Evolutionary conservation across 306 rosid genomes (phyloP).

Genomic region (Ammopiptanthus mongolicus): DNA sequence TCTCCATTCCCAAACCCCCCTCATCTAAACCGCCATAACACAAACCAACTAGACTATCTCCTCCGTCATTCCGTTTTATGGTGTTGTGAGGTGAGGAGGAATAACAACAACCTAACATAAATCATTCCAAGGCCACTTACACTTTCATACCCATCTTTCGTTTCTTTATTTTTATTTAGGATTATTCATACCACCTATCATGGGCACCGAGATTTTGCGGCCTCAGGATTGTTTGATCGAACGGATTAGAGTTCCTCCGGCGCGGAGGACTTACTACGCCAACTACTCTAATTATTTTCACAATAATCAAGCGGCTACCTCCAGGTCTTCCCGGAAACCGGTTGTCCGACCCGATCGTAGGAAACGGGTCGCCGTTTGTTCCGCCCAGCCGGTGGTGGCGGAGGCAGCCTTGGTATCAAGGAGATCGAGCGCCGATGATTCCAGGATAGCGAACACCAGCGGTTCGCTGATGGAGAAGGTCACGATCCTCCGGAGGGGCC

Average conservation of each 20-base stretch:
- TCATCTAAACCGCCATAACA: neutral
- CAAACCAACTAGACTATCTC: neutral
- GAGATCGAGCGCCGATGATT: slow-evolving; percentile 48
- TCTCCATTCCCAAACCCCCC: neutral
- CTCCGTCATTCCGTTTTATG: neutral
- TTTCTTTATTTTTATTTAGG: too few species aligned
- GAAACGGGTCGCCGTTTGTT: slow-evolving; percentile 3
- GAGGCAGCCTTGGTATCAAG: slow-evolving; percentile 6
- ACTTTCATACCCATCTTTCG: too few species aligned
- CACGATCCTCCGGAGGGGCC: slow-evolving; percentile 66
- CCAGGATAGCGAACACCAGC: slow-evolving; percentile 21
- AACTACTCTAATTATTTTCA: neutral
- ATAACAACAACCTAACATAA: too few species aligned
- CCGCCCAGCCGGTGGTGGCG: slow-evolving; percentile 16
- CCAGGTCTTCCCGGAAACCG: slow-evolving; percentile 44
- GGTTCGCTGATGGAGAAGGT: slow-evolving; percentile 48
- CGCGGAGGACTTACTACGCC: slow-evolving; percentile 36
- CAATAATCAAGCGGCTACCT: slow-evolving; percentile 16
- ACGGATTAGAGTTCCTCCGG: slow-evolving; percentile 34
- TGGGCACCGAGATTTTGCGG: slow-evolving; percentile 76
- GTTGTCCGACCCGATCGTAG: slow-evolving; percentile 34
- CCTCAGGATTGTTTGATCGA: slow-evolving; percentile 66
- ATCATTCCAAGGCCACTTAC: too few species aligned
- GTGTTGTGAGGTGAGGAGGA: slow-evolving; percentile 1
- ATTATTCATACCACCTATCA: neutral